phyloP scores from a whole-genome alignment of 306 rosid genomes.

The Purshia tridentata region DNA sequence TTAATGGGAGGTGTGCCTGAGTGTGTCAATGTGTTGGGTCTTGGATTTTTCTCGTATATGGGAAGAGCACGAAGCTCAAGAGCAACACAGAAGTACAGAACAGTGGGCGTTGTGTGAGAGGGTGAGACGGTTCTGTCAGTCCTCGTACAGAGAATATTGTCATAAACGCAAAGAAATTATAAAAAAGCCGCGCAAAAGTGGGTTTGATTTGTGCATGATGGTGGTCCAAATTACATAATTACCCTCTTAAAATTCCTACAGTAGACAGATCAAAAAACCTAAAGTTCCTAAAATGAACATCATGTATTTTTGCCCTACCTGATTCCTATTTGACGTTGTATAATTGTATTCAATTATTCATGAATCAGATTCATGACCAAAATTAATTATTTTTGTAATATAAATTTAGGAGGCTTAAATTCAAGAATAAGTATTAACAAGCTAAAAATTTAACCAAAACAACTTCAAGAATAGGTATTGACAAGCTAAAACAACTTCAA shows the following conservation, averaged over 20 bases:
- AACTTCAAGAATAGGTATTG: too few species aligned
- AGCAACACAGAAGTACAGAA: conserved; percentile 1
- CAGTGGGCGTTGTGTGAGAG: conserved; percentile 15
- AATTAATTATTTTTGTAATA: too few species aligned
- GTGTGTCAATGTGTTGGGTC: conserved; percentile 13
- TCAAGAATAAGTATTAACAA: too few species aligned
- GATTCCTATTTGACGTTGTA: too few species aligned
- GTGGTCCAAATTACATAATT: not conserved
- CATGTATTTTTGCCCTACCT: too few species aligned
- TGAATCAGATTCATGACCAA: too few species aligned
- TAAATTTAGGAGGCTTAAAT: too few species aligned
- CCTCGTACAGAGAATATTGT: conserved; percentile 65
- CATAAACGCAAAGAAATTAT: conserved; percentile 28
- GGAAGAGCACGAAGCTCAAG: conserved; percentile 34
- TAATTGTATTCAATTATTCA: too few species aligned
- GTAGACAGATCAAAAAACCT: too few species aligned
- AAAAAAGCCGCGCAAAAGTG: conserved; percentile 48
- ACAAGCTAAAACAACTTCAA: too few species aligned
- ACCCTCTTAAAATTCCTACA: not conserved
- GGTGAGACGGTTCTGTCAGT: conserved; percentile 15
- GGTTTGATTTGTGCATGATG: conserved; percentile 28
- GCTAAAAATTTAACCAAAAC: too few species aligned
- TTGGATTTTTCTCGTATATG: conserved; percentile 33
- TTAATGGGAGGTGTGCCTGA: not conserved
- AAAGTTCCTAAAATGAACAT: too few species aligned